phyloP scores from a whole-genome alignment of 805 yeast species.

The Priceomyces fermenticarens region DNA sequence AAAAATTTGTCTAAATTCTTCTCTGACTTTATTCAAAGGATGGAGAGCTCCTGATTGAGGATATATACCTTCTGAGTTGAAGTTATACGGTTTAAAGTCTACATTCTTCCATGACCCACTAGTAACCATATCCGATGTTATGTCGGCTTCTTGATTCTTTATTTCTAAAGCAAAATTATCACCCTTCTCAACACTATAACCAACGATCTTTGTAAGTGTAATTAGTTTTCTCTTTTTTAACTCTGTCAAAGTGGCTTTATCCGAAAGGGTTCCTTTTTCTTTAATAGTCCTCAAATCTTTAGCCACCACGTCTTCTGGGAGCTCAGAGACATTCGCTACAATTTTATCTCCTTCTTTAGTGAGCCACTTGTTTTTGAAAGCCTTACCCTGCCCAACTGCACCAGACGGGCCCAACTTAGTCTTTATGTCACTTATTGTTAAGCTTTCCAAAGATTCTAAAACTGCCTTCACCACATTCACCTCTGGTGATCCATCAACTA shows the following conservation, averaged over 20 bases:
- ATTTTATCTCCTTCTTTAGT: constrained; percentile 80
- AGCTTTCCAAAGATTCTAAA: constrained; percentile 68
- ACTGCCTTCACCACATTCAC: constrained; percentile 74
- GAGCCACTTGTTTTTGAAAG: constrained; percentile 97
- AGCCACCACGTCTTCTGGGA: constrained; percentile 68
- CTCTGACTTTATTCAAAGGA: constrained; percentile 94
- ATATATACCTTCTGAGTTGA: constrained; percentile 87
- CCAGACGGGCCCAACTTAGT: constrained; percentile 79
- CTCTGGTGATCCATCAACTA: constrained; percentile 86
- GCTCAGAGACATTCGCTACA: constrained; percentile 53
- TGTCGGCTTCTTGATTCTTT: constrained; percentile 83
- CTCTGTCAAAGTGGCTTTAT: constrained; percentile 71
- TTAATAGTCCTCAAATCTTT: constrained; percentile 57
- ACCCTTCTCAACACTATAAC: constrained; percentile 77
- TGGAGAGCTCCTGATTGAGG: constrained; percentile 92
- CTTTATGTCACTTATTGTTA: constrained; percentile 74
- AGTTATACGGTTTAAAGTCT: constrained; percentile 91
- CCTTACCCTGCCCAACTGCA: constrained; percentile 92
- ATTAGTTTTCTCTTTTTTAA: constrained; percentile 92
- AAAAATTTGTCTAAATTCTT: constrained; percentile 96
- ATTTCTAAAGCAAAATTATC: constrained; percentile 79
- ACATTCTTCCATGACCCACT: constrained; percentile 79
- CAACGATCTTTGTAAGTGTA: constrained; percentile 63
- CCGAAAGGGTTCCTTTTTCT: constrained; percentile 51
- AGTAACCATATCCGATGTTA: constrained; percentile 89